Evolutionary conservation across 148 eudicot species (phyloP).

Genomic region (Vaccinium darrowii): DNA sequence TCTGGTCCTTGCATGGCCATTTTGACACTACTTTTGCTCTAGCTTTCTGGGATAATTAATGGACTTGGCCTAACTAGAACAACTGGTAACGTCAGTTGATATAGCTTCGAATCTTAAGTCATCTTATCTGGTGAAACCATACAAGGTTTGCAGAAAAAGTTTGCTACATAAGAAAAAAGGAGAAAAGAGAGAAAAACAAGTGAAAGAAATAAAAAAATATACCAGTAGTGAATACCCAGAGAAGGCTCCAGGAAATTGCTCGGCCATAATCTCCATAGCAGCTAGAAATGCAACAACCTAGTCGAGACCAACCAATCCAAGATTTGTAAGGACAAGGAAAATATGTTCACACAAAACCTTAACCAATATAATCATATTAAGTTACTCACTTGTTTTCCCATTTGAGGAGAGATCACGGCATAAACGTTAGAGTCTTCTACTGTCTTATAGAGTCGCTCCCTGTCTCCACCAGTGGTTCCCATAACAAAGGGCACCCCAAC

Average conservation of each 20-base stretch:
- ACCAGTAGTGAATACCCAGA: slow-evolving; percentile 79
- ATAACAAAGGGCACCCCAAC: slow-evolving; percentile 97
- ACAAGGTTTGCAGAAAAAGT: not conserved
- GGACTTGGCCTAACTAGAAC: not conserved
- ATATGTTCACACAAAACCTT: not conserved
- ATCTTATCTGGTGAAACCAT: not conserved
- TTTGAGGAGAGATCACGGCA: slow-evolving; percentile 95
- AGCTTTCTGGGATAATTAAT: too few relatives aligned
- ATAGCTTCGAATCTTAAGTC: not conserved
- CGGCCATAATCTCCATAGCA: slow-evolving; percentile 93
- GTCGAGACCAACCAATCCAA: slow-evolving; percentile 16
- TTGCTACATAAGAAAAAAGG: not conserved
- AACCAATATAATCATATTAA: slow-evolving; percentile 4
- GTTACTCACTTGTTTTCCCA: slow-evolving; percentile 85
- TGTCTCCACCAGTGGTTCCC: slow-evolving; percentile 98
- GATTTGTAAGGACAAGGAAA: not conserved
- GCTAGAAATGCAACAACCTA: slow-evolving; percentile 98
- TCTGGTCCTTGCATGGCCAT: not conserved
- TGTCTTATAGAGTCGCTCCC: slow-evolving; percentile 74
- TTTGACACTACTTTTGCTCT: not conserved
- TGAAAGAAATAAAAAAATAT: not conserved
- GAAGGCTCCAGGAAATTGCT: slow-evolving; percentile 94
- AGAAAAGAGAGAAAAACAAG: not conserved
- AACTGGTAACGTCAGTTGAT: not conserved
- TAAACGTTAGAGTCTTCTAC: slow-evolving; percentile 67